Evolutionary conservation across 164 flowering plant species (phyloP).

Genomic region (Tinospora cordifolia): DNA sequence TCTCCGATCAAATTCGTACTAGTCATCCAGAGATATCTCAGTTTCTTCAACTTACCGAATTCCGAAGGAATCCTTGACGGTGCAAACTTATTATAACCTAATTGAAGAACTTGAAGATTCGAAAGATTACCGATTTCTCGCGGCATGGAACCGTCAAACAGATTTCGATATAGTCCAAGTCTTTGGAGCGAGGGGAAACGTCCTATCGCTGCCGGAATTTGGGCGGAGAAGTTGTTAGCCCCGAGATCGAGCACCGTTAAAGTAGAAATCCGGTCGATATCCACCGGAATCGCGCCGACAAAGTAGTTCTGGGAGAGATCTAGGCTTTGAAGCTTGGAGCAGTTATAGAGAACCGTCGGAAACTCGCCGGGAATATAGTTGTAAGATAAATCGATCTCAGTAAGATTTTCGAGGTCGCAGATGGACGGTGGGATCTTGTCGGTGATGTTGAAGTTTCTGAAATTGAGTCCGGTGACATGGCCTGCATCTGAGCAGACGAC

Average conservation of each 20-base stretch:
- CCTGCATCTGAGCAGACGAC: constrained; percentile 28
- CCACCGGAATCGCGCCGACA: constrained; percentile 47
- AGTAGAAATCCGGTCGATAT: constrained; percentile 33
- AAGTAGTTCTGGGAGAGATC: constrained; percentile 56
- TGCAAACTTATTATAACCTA: constrained; percentile 33
- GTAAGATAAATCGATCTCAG: constrained; percentile 26
- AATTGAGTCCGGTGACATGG: constrained; percentile 32
- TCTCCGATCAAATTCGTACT: constrained; percentile 44
- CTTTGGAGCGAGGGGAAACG: constrained; percentile 23
- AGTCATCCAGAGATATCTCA: constrained; percentile 34
- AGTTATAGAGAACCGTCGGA: constrained; percentile 45
- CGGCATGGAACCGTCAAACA: constrained; percentile 54
- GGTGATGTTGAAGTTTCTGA: constrained; percentile 24
- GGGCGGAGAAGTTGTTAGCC: constrained; percentile 63
- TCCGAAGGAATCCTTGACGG: constrained; percentile 39
- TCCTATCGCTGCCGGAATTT: constrained; percentile 50
- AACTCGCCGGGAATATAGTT: constrained; percentile 52
- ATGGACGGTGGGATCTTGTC: constrained; percentile 34
- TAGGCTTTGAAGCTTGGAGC: constrained; percentile 42
- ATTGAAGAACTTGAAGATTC: constrained; percentile 31
- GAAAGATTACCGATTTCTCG: constrained; percentile 43
- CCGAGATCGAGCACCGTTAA: constrained; percentile 37
- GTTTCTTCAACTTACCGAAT: constrained; percentile 45
- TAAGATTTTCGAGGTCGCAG: constrained; percentile 48
- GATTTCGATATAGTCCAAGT: constrained; percentile 29